Evolutionary conservation across 1,284 basidiomycete genomes (phyloP).

Genomic region (Anthracocystis panici-leucophaei): DNA sequence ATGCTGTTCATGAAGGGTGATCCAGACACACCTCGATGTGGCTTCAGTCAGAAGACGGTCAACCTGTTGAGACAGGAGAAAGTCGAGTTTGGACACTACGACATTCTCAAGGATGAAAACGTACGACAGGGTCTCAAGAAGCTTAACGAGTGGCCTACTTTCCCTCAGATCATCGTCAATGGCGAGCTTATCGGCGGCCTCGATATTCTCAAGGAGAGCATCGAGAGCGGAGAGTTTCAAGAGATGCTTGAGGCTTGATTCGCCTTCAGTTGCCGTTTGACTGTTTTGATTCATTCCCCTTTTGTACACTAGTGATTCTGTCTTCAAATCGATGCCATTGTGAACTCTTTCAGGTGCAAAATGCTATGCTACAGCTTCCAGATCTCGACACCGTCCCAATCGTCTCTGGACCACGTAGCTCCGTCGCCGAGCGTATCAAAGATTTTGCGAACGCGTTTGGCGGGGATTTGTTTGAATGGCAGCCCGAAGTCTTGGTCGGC

Average conservation of each 20-base stretch:
- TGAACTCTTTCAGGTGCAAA: neutral
- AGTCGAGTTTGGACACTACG: slow-evolving; percentile 79
- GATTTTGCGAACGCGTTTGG: slow-evolving; percentile 76
- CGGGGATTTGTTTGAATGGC: slow-evolving; percentile 75
- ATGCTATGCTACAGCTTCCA: slow-evolving; percentile 73
- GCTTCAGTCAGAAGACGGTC: slow-evolving; percentile 80
- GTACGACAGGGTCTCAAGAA: slow-evolving; percentile 83
- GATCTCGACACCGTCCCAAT: slow-evolving; percentile 82
- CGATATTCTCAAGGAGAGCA: slow-evolving; percentile 70
- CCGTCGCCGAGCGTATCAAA: slow-evolving; percentile 74
- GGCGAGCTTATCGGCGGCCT: slow-evolving; percentile 81
- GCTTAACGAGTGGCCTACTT: slow-evolving; percentile 82
- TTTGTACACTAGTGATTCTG: slow-evolving; percentile 34
- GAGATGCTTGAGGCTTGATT: slow-evolving; percentile 73
- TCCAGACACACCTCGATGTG: slow-evolving; percentile 79
- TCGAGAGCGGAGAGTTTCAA: slow-evolving; percentile 75
- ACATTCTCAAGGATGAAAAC: slow-evolving; percentile 81
- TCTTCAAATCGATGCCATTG: neutral
- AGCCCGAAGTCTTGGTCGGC: slow-evolving; percentile 73
- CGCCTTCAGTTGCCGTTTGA: neutral
- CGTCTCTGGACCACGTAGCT: slow-evolving; percentile 75
- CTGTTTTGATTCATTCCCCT: neutral
- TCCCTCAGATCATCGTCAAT: slow-evolving; percentile 79
- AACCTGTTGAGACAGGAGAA: slow-evolving; percentile 76
- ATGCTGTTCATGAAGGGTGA: slow-evolving; percentile 98